These are phyloP conservation scores for Malus hybrid DNA, from an alignment of 331 rosid genomes.

Conservation along the genomic window DNA sequence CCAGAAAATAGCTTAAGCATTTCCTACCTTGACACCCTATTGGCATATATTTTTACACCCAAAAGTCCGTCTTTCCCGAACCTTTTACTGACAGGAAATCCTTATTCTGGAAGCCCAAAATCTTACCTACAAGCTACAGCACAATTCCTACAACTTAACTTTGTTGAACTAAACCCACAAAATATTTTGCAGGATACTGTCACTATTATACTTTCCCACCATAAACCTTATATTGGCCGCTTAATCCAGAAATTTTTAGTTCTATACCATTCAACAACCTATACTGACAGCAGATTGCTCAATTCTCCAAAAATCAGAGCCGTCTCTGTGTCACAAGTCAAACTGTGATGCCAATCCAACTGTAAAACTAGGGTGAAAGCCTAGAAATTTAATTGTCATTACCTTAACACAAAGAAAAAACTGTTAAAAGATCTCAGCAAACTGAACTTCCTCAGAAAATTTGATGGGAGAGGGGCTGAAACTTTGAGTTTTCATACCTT, in stretches of 20 bases:
- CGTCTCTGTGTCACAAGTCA: not conserved
- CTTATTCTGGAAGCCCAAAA: not conserved
- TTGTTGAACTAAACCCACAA: not conserved
- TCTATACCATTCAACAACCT: not conserved
- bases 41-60: not conserved
- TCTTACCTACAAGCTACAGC: not conserved
- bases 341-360: not conserved
- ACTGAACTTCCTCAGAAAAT: not conserved
- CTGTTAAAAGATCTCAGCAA: not conserved
- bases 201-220: not conserved
- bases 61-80: not conserved
- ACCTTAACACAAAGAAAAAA: not conserved
- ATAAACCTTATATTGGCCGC: not conserved
- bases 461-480: not conserved
- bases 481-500: conserved; percentile 34
- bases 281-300: not conserved
- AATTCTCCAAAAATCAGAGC: not conserved
- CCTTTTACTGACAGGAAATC: not conserved
- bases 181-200: not conserved
- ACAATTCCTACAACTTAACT: not conserved
- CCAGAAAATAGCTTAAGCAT: not conserved
- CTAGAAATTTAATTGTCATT: not conserved
- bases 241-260: not conserved
- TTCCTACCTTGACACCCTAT: not conserved
- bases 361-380: not conserved